These are phyloP conservation scores for Cryptococcus neoformans DNA, from an alignment of 1,284 basidiomycete genomes.

Conservation along the genomic window DNA sequence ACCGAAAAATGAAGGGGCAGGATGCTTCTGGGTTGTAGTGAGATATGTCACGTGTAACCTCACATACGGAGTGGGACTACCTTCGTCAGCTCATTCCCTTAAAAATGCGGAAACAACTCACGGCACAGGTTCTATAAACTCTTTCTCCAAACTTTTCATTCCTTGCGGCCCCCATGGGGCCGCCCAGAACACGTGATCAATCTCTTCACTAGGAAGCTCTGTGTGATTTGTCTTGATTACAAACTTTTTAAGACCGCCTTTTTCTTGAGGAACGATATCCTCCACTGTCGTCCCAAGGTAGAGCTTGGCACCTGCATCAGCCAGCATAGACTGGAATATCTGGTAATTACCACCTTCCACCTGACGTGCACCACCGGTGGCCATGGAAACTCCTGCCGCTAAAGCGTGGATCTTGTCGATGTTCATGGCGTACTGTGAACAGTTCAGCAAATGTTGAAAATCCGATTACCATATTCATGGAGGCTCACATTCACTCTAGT, in stretches of 20 bases:
- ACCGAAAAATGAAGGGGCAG: slow-evolving; percentile 70
- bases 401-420: slow-evolving; percentile 74
- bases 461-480: too few species aligned
- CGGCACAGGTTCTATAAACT: slow-evolving; percentile 19
- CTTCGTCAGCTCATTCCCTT: background rate
- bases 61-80: slow-evolving; percentile 63
- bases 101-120: slow-evolving; percentile 2
- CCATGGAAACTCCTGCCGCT: slow-evolving; percentile 70
- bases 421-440: slow-evolving; percentile 54
- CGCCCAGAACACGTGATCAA: slow-evolving; percentile 47
- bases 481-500: slow-evolving; percentile 86
- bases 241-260: slow-evolving; percentile 15
- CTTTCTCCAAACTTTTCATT: background rate
- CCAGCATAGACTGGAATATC: slow-evolving; percentile 79
- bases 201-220: slow-evolving; percentile 20
- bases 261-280: slow-evolving; percentile 23
- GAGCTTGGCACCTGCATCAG: slow-evolving; percentile 64
- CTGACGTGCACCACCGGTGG: slow-evolving; percentile 63
- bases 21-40: slow-evolving; percentile 64
- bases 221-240: slow-evolving; percentile 20
- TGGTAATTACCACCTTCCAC: slow-evolving; percentile 80
- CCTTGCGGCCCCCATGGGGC: slow-evolving; percentile 27
- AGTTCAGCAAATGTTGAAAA: too few species aligned
- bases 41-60: slow-evolving; percentile 86
- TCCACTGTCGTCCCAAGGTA: slow-evolving; percentile 65